These are phyloP conservation scores for Daedalea quercina DNA, from an alignment of 768 basidiomycete genomes.

Conservation along the genomic window DNA sequence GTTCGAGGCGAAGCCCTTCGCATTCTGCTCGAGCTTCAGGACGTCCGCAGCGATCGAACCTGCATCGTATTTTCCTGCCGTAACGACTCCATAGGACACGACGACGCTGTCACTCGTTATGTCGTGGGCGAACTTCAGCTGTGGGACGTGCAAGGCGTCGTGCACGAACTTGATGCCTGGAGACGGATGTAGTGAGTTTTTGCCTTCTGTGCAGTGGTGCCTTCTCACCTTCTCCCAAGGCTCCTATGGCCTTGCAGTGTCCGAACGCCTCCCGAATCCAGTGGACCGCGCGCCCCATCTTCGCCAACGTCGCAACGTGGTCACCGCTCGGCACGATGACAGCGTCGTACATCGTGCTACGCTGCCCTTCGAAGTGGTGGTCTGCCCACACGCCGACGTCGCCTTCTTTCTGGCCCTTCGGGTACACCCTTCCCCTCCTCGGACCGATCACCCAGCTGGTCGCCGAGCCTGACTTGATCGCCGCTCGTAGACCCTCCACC, in stretches of 20 bases:
- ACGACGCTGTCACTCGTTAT: slow-evolving; percentile 33
- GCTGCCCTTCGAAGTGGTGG: slow-evolving; percentile 70
- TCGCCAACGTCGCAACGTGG: slow-evolving; percentile 46
- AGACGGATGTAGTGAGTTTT: not conserved
- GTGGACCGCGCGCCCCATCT: slow-evolving; percentile 67
- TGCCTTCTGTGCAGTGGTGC: not conserved
- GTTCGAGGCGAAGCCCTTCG: slow-evolving; percentile 48
- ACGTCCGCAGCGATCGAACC: slow-evolving; percentile 33
- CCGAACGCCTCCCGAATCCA: slow-evolving; percentile 83
- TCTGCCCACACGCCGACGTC: slow-evolving; percentile 41
- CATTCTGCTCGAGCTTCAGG: slow-evolving; percentile 34
- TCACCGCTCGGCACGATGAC: slow-evolving; percentile 70
- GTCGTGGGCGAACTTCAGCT: slow-evolving; percentile 33
- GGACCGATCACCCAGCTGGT: slow-evolving; percentile 61
- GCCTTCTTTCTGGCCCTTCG: slow-evolving; percentile 23
- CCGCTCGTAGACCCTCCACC: slow-evolving; percentile 50
- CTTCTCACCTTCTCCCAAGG: slow-evolving; percentile 54
- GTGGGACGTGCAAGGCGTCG: slow-evolving; percentile 37
- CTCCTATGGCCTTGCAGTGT: slow-evolving; percentile 80
- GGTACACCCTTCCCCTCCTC: slow-evolving; percentile 45
- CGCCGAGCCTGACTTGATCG: slow-evolving; percentile 45
- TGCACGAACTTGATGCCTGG: slow-evolving; percentile 44
- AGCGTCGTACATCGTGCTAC: slow-evolving; percentile 83
- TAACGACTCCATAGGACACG: slow-evolving; percentile 57
- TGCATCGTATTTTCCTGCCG: slow-evolving; percentile 42